Evolutionary conservation across 1,139 yeast species (phyloP).

Genomic region (Yamadazyma triangularis): DNA sequence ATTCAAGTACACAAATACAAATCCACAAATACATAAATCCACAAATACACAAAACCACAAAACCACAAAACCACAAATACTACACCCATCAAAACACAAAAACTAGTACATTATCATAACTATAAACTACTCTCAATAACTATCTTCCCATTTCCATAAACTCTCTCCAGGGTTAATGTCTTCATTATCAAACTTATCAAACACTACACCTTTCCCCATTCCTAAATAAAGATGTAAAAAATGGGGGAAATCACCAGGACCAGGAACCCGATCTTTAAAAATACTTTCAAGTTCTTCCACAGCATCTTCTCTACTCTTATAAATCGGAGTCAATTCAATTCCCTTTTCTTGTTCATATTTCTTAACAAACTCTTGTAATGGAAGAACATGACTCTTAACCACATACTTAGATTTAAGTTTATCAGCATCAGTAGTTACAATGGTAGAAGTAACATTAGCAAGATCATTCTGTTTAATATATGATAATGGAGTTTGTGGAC

Average conservation of each 20-base stretch:
- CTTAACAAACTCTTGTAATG: conserved; percentile 35
- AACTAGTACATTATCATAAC: no score
- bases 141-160: conserved; percentile 54
- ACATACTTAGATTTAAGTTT: conserved; percentile 43
- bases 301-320: background rate
- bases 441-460: conserved; percentile 41
- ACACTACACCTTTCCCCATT: conserved; percentile 33
- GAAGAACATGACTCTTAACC: conserved; percentile 37
- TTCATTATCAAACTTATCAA: conserved; percentile 39
- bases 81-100: no score
- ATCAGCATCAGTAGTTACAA: conserved; percentile 33
- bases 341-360: conserved; percentile 39
- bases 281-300: no score
- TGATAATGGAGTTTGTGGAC: conserved; percentile 26
- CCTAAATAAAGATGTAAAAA: conserved; percentile 16
- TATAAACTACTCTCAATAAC: no score
- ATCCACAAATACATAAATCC: no score
- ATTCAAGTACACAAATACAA: no score
- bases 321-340: conserved; percentile 4
- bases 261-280: background rate
- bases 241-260: background rate
- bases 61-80: no score
- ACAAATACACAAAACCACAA: no score
- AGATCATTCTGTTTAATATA: conserved; percentile 40
- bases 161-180: conserved; percentile 51